Evolutionary conservation across 2,329 filamentous ascomycete species (phyloP).

Genomic region (Rhynchosporium graminicola): DNA sequence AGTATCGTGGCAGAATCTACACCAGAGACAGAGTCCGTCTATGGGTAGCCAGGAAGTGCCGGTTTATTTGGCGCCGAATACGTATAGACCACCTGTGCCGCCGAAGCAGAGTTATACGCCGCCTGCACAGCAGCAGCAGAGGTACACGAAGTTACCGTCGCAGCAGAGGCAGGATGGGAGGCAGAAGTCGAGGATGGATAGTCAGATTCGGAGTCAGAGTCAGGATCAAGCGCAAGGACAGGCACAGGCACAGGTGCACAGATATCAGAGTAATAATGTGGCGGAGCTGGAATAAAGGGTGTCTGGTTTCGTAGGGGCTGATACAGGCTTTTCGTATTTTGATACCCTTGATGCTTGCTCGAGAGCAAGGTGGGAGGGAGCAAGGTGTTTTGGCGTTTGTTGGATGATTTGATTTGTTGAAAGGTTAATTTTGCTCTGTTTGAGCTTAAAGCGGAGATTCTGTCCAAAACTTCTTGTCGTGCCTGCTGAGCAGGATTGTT

Average conservation of each 20-base stretch:
- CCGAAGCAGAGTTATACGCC: neutral
- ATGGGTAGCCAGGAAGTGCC: neutral
- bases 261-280: neutral
- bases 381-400: conserved; percentile 8
- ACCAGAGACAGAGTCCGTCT: neutral
- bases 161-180: conserved; percentile 6
- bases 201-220: neutral
- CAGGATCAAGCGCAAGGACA: conserved; percentile 4
- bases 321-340: neutral
- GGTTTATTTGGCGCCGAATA: neutral
- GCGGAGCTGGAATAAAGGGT: conserved; percentile 3
- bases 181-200: neutral
- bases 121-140: neutral
- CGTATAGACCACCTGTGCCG: neutral
- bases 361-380: neutral
- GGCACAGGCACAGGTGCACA: conserved; percentile 5
- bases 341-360: conserved; percentile 11
- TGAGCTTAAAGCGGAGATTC: no score
- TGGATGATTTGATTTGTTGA: no score
- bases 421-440: no score
- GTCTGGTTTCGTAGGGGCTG: neutral
- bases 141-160: neutral
- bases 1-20: conserved; percentile 16
- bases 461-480: no score
- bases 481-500: no score